phyloP scores from a whole-genome alignment of 306 rosid genomes.

The Gastrolobium bilobum region DNA sequence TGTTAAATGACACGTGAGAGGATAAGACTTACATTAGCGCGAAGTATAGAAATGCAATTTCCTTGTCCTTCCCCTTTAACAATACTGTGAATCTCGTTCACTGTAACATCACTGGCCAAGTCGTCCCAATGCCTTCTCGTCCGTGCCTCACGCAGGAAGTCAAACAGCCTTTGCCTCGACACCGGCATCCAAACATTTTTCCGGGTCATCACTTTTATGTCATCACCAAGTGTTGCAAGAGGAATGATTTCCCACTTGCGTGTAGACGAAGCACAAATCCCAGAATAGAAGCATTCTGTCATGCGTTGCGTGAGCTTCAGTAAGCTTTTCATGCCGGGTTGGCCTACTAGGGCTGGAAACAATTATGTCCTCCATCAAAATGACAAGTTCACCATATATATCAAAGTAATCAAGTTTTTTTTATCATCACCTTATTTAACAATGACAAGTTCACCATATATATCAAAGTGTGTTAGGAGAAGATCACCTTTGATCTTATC shows the following conservation, averaged over 20 bases:
- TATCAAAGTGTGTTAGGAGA: too few species aligned
- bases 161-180: conserved; percentile 65
- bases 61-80: conserved; percentile 66
- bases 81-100: conserved; percentile 70
- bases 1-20: too few species aligned
- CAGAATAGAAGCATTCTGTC: conserved; percentile 76
- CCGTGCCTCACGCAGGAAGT: conserved; percentile 65
- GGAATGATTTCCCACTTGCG: conserved; percentile 70
- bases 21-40: conserved; percentile 56
- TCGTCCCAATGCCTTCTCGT: conserved; percentile 79
- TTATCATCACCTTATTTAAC: neutral
- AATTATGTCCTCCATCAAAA: conserved; percentile 36
- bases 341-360: conserved; percentile 58
- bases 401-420: conserved; percentile 17
- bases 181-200: conserved; percentile 76
- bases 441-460: conserved; percentile 1
- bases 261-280: conserved; percentile 66
- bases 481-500: too few species aligned
- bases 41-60: conserved; percentile 77
- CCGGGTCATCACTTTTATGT: conserved; percentile 70
- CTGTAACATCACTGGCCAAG: conserved; percentile 60
- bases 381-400: neutral
- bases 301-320: conserved; percentile 79
- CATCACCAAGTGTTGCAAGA: conserved; percentile 59
- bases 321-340: conserved; percentile 63